Conservation (phyloP, 2,329 filamentous ascomycete genomes). For the Penicillium fuscoglaucum region DNA sequence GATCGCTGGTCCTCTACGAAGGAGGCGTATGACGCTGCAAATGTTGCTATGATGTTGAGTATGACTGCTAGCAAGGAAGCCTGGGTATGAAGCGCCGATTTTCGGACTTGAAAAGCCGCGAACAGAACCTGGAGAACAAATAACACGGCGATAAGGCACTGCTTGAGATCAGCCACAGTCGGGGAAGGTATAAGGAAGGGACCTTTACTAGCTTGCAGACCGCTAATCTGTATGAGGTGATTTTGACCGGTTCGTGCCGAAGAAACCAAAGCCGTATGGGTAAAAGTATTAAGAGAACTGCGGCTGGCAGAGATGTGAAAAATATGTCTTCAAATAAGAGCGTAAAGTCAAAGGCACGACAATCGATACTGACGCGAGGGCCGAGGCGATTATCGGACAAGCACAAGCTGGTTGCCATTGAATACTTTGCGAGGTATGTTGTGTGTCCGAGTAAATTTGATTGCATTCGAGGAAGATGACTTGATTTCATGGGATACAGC, state of each 20-base stretch:
- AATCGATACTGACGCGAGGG: neutral
- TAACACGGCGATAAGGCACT: neutral
- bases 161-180: neutral
- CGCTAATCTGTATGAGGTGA: neutral
- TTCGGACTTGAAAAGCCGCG: neutral
- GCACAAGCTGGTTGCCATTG: neutral
- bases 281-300: neutral
- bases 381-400: neutral
- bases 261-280: neutral
- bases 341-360: conserved; percentile 2
- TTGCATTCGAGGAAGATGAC: neutral
- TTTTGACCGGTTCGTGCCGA: neutral
- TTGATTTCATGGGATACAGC: neutral
- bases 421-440: neutral
- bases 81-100: neutral
- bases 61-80: neutral
- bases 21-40: neutral
- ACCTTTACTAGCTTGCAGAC: neutral
- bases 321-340: conserved; percentile 5
- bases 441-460: neutral
- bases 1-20: conserved; percentile 4
- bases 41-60: neutral
- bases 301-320: neutral
- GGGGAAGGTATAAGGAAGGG: neutral
- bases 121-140: neutral